Conservation (phyloP, 352 stramenopile genomes). For the Globisporangium paddicum region DNA sequence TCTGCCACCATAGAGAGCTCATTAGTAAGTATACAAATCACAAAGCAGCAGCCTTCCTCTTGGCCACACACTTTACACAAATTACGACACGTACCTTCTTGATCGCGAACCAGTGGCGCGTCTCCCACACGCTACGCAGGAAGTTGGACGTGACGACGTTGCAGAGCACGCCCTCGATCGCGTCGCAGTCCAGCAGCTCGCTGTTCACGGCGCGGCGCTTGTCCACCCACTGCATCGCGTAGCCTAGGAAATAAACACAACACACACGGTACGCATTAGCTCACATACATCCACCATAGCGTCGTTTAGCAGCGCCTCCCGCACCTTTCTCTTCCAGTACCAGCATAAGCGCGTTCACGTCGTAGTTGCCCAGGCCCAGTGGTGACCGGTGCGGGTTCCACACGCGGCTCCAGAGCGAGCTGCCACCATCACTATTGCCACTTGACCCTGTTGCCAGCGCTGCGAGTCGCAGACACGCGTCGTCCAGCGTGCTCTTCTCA, state of each 20-base stretch:
- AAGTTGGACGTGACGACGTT: conserved; percentile 54
- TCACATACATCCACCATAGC: too few species aligned
- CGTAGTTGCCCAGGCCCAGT: conserved; percentile 74
- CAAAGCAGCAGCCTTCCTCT: not conserved
- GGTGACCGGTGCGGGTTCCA: conserved; percentile 66
- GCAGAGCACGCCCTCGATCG: conserved; percentile 50
- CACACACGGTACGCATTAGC: not conserved
- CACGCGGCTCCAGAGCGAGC: conserved; percentile 24
- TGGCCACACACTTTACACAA: too few species aligned
- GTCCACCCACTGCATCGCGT: conserved; percentile 64
- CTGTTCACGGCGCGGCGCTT: conserved; percentile 42
- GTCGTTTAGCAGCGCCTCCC: too few species aligned
- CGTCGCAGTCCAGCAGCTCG: conserved; percentile 40
- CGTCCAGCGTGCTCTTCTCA: conserved; percentile 41
- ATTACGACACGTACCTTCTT: conserved; percentile 51
- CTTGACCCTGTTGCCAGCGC: conserved; percentile 10
- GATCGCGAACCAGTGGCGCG: conserved; percentile 80
- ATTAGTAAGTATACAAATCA: not conserved
- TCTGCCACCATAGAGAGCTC: too few species aligned
- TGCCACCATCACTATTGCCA: not conserved
- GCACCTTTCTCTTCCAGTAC: conserved; percentile 57
- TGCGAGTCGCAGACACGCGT: conserved; percentile 34
- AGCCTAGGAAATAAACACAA: conserved; percentile 27
- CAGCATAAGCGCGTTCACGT: conserved; percentile 70
- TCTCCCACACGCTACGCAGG: conserved; percentile 46